Percentiles rank a stretch among this genome's conserved stretches.
Conservation (phyloP, 164 flowering plant species). For the Cinnamomum chago region DNA sequence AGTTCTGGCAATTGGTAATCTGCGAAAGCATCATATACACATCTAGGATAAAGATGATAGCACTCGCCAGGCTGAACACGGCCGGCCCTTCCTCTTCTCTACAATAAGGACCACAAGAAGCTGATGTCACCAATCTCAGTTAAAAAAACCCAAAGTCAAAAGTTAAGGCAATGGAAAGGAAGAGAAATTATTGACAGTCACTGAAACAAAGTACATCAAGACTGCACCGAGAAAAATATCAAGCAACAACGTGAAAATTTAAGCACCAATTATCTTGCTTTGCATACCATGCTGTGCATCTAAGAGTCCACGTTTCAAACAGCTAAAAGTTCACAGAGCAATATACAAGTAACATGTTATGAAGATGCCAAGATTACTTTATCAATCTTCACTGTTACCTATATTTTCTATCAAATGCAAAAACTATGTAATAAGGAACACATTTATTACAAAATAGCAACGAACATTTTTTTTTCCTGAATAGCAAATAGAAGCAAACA, state of each 20-base stretch:
- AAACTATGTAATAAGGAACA: too few relatives aligned
- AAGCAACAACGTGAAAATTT: neutral
- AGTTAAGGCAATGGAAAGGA: neutral
- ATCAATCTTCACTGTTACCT: too few relatives aligned
- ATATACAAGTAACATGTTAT: too few relatives aligned
- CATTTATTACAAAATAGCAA: too few relatives aligned
- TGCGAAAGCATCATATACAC: slow-evolving; percentile 85
- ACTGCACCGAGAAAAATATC: neutral
- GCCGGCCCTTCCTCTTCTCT: slow-evolving; percentile 99
- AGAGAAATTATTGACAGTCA: neutral
- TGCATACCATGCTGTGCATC: neutral
- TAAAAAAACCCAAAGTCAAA: neutral
- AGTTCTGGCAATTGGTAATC: slow-evolving; percentile 95
- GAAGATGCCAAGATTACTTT: too few relatives aligned
- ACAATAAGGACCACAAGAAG: slow-evolving; percentile 14
- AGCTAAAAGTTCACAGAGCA: too few relatives aligned
- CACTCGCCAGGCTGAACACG: slow-evolving; percentile 99
- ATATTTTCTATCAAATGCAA: too few relatives aligned
- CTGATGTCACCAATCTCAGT: neutral
- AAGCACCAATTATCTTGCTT: neutral
- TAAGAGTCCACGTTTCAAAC: neutral
- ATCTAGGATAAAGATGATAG: slow-evolving; percentile 90
- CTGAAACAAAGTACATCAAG: neutral
- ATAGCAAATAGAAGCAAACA: too few relatives aligned
- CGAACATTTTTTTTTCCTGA: too few relatives aligned